Percentiles rank a stretch among this genome's conserved stretches.
Conservation (phyloP, 2,329 filamentous ascomycete species). For the Colletotrichum phormii region DNA sequence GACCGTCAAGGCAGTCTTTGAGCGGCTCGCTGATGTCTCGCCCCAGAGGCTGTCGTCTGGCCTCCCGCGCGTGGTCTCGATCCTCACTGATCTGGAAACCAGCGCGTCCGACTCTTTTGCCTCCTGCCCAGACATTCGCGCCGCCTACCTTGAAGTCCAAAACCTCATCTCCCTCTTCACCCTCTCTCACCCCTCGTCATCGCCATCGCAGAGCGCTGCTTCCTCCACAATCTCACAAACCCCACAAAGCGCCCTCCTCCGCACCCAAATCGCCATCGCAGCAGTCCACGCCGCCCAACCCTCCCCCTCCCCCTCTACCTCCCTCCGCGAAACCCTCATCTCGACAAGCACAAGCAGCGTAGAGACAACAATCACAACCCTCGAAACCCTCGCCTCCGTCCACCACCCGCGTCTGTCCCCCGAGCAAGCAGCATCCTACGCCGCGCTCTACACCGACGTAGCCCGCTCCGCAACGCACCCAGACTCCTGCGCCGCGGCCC, state of each 20-base stretch:
- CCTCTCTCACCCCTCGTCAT: conserved; percentile 9
- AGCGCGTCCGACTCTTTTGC: conserved; percentile 25
- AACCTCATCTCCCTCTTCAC: conserved; percentile 53
- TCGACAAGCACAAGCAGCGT: conserved; percentile 43
- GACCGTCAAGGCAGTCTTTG: conserved; percentile 66
- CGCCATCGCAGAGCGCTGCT: not conserved
- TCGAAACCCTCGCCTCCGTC: conserved; percentile 51
- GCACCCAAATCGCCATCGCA: conserved; percentile 51
- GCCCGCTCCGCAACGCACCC: conserved; percentile 51
- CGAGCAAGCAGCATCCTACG: conserved; percentile 43
- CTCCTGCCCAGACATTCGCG: conserved; percentile 53
- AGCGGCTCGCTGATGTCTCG: conserved; percentile 57
- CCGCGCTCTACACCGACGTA: conserved; percentile 56
- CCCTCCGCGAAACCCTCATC: conserved; percentile 24
- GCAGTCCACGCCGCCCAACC: conserved; percentile 47
- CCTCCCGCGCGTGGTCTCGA: conserved; percentile 43
- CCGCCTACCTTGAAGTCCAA: conserved; percentile 59
- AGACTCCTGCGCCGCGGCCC: conserved; percentile 59
- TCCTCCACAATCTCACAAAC: not conserved
- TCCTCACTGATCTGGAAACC: conserved; percentile 40
- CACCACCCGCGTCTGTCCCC: conserved; percentile 42
- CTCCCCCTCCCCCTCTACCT: not conserved
- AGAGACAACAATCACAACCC: conserved; percentile 48
- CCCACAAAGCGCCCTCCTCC: conserved; percentile 50
- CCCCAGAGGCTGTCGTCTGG: conserved; percentile 48